Evolutionary conservation across 2,329 filamentous ascomycete genomes (phyloP), one percentile per base, ranked within the genome.

Genomic region (Colletotrichum tofieldiae): DNA sequence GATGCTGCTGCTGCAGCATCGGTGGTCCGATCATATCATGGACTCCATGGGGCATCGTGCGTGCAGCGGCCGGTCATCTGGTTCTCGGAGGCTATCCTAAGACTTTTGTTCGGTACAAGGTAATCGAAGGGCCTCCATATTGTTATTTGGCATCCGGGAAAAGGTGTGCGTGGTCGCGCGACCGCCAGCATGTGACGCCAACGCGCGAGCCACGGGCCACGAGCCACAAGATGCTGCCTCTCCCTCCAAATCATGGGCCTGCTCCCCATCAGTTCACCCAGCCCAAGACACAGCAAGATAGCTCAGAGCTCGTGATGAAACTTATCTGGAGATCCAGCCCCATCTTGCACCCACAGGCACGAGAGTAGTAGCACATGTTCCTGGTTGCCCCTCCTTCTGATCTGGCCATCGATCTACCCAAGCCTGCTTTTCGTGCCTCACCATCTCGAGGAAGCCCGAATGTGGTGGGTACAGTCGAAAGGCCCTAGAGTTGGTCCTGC

Each of bases 171-270:
- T 43, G 26, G 43, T 37, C 37, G 35, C 37, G 35, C 18, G 26
- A 20, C 51, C 55, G 32, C 37, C 58, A 59, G 45, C 65, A 72
- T 72, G 65, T 69, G 69, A 68, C 29, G 23, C 26, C 37, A 45
- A 35, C 52, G 23, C n/a, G 49, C 14, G 20, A 59, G 39, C 69
- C 69, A 54, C 52, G 29, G 47, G 47, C 23, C 23, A 26, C 9
- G 20, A 59, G 39, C 45, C 55, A 54, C n/a, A 16, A 39, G 23
- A 18, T 67, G 26, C 32, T 41, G 65, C 51, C 41, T 62, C 45
- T 9, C n/a, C n/a, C 52, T 51, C 39, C 54, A 23, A 64, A 11
- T 18, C 18, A 8, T 26, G 9, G n/a, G 55, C 8, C 32, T 51
- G 29, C 9, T 63, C 43, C 29, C 32, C 20, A 39, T 16, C 3